phyloP scores from a whole-genome alignment of 192 early-diverging fungal genomes.

The Coemansia sp. region DNA sequence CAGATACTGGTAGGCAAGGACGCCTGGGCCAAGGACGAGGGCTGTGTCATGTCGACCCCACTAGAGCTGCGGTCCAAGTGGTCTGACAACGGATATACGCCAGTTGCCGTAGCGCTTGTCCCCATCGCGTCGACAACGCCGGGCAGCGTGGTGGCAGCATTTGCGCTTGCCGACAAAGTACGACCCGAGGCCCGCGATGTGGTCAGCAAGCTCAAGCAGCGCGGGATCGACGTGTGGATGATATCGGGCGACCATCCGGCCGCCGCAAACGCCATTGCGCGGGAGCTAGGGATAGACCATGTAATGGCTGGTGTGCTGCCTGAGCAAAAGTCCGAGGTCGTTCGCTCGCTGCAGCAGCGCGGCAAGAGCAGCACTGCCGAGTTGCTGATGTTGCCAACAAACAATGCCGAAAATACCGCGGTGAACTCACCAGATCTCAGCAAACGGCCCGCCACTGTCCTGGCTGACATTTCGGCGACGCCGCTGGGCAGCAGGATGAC shows the following conservation, averaged over 20 bases:
- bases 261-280: slow-evolving; percentile 82
- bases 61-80: slow-evolving; percentile 50
- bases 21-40: slow-evolving; percentile 62
- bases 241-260: slow-evolving; percentile 90
- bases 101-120: slow-evolving; percentile 44
- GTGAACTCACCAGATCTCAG: background rate
- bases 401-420: background rate
- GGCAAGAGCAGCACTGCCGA: slow-evolving; percentile 7
- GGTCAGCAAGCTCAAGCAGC: slow-evolving; percentile 66
- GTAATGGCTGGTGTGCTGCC: slow-evolving; percentile 93
- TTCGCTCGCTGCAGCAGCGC: slow-evolving; percentile 68
- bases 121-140: slow-evolving; percentile 58
- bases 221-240: slow-evolving; percentile 86
- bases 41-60: slow-evolving; percentile 53
- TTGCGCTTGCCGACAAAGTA: slow-evolving; percentile 82
- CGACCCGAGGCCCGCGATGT: slow-evolving; percentile 80
- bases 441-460: background rate
- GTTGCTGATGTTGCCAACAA: background rate
- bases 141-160: slow-evolving; percentile 59
- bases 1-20: slow-evolving; percentile 72
- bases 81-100: slow-evolving; percentile 67
- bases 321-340: slow-evolving; percentile 80
- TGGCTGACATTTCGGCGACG: background rate
- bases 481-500: background rate
- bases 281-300: slow-evolving; percentile 78